phyloP scores from a whole-genome alignment of 2,329 filamentous ascomycete species.

The Trematosphaeria pertusa region DNA sequence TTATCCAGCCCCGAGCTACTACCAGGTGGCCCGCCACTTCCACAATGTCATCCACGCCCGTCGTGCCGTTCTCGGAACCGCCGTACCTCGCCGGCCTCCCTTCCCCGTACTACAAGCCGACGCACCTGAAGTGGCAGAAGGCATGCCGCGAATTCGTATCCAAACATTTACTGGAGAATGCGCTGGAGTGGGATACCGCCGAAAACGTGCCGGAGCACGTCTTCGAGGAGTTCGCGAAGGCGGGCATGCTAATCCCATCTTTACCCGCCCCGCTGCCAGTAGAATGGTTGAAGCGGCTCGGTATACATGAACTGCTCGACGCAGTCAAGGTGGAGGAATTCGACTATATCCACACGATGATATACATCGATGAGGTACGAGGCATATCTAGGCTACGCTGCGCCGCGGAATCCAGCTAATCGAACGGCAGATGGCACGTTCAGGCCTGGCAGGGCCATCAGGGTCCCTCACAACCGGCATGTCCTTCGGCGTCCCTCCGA shows the following conservation, averaged over 20 bases:
- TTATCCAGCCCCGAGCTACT: no score
- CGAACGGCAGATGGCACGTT: constrained; percentile 63
- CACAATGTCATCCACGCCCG: constrained; percentile 39
- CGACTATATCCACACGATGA: constrained; percentile 73
- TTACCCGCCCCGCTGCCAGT: constrained; percentile 73
- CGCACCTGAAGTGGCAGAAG: constrained; percentile 71
- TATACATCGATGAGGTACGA: constrained; percentile 70
- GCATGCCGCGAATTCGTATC: constrained; percentile 71
- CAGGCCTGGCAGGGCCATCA: constrained; percentile 68
- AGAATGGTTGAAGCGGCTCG: constrained; percentile 69
- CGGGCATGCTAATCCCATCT: constrained; percentile 74
- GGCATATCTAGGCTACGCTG: no score
- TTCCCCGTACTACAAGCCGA: constrained; percentile 72
- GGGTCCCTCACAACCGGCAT: constrained; percentile 72
- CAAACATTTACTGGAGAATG: constrained; percentile 67
- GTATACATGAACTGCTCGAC: constrained; percentile 71
- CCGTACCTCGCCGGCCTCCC: constrained; percentile 74
- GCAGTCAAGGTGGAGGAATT: constrained; percentile 74
- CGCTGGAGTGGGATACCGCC: constrained; percentile 72
- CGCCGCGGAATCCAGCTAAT: no score
- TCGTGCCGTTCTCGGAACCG: constrained; percentile 74
- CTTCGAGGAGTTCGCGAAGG: constrained; percentile 68
- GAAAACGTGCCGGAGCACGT: constrained; percentile 70
- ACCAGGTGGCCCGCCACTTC: neutral
- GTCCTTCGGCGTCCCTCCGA: constrained; percentile 73